These are phyloP conservation scores for Chaetomiaceae sp. DNA, from an alignment of 2,329 filamentous ascomycete species.

Conservation along the genomic window DNA sequence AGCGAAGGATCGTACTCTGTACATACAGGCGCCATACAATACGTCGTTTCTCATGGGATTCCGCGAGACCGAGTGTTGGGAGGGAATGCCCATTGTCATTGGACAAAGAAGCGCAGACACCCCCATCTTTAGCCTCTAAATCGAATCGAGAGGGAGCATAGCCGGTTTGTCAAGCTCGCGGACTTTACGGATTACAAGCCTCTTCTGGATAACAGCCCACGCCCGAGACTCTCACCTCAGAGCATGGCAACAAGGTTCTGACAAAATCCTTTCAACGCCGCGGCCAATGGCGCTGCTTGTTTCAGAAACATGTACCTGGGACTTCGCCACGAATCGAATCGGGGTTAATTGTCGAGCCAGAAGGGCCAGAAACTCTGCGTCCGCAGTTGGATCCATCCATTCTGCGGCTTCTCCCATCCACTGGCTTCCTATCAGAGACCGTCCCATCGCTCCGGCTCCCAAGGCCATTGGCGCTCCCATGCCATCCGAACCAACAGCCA, in stretches of 20 bases:
- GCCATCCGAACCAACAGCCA: constrained; percentile 5
- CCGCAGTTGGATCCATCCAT: neutral
- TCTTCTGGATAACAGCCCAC: neutral
- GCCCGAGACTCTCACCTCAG: constrained; percentile 4
- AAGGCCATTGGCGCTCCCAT: constrained; percentile 6
- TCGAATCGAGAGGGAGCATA: no score
- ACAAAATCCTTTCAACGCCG: constrained; percentile 13
- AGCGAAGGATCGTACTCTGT: neutral
- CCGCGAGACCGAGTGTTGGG: neutral
- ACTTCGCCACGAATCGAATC: constrained; percentile 13
- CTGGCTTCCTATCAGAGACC: constrained; percentile 16
- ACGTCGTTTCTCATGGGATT: neutral
- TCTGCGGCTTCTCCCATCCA: neutral
- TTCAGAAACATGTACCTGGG: constrained; percentile 14
- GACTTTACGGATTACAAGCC: no score
- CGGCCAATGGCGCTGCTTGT: constrained; percentile 17
- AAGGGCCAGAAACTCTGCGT: neutral
- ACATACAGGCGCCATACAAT: neutral
- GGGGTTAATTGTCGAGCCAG: constrained; percentile 2
- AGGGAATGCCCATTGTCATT: neutral
- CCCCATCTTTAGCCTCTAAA: neutral
- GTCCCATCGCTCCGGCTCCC: constrained; percentile 12
- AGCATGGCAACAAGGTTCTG: constrained; percentile 7
- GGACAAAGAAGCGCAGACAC: neutral
- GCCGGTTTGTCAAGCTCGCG: no score